Percentiles rank a stretch among this genome's conserved stretches.
These are phyloP conservation scores for Schizosaccharomyces lindneri DNA, from an alignment of 805 yeast genomes.

Conservation along the genomic window DNA sequence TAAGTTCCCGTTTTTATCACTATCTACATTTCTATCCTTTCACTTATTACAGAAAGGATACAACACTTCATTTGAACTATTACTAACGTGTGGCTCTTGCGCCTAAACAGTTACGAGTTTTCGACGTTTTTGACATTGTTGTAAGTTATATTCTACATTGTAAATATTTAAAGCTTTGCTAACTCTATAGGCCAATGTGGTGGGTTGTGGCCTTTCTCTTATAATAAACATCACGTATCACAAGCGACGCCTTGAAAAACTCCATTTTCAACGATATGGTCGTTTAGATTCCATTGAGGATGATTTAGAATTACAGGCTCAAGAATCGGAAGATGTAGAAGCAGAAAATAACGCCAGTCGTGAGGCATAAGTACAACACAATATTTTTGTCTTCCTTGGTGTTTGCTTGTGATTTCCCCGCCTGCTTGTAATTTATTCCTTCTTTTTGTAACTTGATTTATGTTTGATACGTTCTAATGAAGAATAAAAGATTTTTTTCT, in stretches of 20 bases:
- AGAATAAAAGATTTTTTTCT: no score
- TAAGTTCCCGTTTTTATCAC: constrained; percentile 2
- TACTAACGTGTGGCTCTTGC: not conserved
- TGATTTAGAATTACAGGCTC: not conserved
- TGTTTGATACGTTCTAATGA: no score
- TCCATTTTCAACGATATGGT: not conserved
- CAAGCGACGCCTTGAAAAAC: constrained; percentile 10
- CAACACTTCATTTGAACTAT: no score
- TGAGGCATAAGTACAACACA: not conserved
- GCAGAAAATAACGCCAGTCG: not conserved
- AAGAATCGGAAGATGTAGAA: not conserved
- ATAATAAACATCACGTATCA: constrained; percentile 15
- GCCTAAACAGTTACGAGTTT: constrained; percentile 11
- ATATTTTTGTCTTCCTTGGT: no score
- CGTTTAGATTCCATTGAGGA: not conserved
- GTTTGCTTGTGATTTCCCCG: no score
- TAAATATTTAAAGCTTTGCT: constrained; percentile 3
- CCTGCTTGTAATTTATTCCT: no score
- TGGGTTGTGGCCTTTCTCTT: constrained; percentile 15
- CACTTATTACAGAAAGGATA: no score
- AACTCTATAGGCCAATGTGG: constrained; percentile 11
- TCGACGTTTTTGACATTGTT: constrained; percentile 16
- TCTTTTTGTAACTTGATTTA: no score
- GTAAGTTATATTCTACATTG: not conserved
- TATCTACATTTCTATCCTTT: not conserved